phyloP scores from a whole-genome alignment of 176 grass and related monocot genomes.

The Avena atlantica region DNA sequence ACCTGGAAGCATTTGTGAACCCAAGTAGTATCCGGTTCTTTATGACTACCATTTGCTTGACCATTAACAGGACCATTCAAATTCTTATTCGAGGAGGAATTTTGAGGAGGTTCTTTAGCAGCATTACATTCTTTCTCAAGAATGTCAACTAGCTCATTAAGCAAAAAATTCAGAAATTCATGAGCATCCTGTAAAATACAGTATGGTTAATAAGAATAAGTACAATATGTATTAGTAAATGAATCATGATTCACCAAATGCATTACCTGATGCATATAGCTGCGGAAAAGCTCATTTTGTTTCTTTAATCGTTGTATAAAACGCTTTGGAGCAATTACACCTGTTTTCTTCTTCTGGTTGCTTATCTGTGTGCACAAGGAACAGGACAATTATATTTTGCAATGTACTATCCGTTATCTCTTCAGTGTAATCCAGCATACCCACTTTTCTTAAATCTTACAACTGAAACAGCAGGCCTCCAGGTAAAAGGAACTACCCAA shows the following conservation, averaged over 20 bases:
- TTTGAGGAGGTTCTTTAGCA: conserved; percentile 56
- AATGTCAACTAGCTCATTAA: conserved; percentile 98
- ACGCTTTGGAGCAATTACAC: conserved; percentile 89
- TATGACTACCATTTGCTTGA: conserved; percentile 65
- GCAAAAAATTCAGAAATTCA: conserved; percentile 96
- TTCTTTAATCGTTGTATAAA: conserved; percentile 98
- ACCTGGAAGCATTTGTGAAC: conserved; percentile 98
- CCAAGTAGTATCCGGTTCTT: conserved; percentile 79
- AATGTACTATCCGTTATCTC: neutral
- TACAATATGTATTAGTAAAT: conserved; percentile 17
- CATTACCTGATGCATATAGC: conserved; percentile 98
- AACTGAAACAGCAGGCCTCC: conserved; percentile 13
- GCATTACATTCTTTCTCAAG: conserved; percentile 86
- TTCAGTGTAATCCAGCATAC: neutral
- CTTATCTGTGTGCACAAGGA: conserved; percentile 66
- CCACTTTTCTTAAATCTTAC: neutral
- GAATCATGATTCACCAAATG: conserved; percentile 9
- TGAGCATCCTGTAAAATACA: conserved; percentile 88
- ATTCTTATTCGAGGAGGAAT: conserved; percentile 52
- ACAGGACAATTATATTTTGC: conserved; percentile 22
- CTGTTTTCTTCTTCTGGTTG: conserved; percentile 98
- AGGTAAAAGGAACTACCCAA: neutral
- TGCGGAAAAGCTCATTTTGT: conserved; percentile 96
- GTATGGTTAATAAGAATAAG: neutral
- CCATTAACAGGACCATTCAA: conserved; percentile 60